Base-by-base conservation (phyloP, 192 early-diverging fungal species). In the Backusella sp. region DNA sequence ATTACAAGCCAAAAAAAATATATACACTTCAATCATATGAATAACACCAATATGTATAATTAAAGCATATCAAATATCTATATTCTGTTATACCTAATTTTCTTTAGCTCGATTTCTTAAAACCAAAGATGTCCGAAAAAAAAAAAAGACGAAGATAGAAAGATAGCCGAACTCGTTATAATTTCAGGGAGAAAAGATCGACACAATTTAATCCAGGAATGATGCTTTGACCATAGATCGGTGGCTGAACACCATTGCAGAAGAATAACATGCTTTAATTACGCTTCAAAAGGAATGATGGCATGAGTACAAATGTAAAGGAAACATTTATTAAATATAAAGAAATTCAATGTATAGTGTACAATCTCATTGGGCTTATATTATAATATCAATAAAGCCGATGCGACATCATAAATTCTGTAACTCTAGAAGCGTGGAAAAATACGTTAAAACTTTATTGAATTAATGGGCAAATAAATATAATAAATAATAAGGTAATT, bases 141-240 rank as follows among this genome's bases (percentile, higher is more conserved):
- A 44, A 44, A 44, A 21, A 56, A 21, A 11, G 37, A 39, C 37
- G 37, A 39, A 39, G 37, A 39, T 56, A 21, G 53, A 56, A 56
- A 56, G n/a, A 53, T 7, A 53, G 8, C 8, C 19, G n/a, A 56
- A 56, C 8, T n/a, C n/a, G 26, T 23, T 56, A 21, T n/a, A 56
- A 56, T 26, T 56, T 56, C 53, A 56, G 19, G 53, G 53, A 56
- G 53, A 56, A 56, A 21, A 56, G 53, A 56, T 56, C 53, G 53
- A 56, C 53, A 56, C 53, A 2, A 21, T 56, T 56, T 26, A 56
- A 56, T 56, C 53, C 53, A 56, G 53, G 19, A 56, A 21, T 56
- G 53, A 56, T 56, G 53, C 53, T 56, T 56, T 7, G n/a, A 9
- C 21, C 21, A 56, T 56, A 56, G 8, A 56, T 56, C n/a, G 53